Evolutionary conservation across 2,329 filamentous ascomycete species (phyloP), one percentile per base, ranked within the genome.

Genomic region (Gliomastix tumulicola): DNA sequence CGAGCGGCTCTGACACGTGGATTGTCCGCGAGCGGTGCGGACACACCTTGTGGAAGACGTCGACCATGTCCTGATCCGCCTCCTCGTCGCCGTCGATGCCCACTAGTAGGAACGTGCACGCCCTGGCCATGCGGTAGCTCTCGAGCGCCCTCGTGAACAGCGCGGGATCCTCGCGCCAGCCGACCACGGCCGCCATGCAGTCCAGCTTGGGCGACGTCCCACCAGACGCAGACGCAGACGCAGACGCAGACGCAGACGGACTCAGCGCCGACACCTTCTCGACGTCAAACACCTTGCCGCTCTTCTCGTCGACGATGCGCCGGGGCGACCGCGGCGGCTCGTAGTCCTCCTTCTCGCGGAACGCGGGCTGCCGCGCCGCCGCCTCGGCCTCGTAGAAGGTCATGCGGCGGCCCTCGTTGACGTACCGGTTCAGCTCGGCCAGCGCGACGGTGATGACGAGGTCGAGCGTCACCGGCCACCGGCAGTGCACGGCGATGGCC

Each of bases 21-120:
- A 50, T 43, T 2, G 38, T 39, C 15, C 34, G 36, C 6, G 48
- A 49, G 7, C 39, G 36, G 6, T 31, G 33, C 3, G 48, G 48
- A 25, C 43, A 50, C 16, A 45, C 47, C 48, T 50, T 31, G n/a
- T 49, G 36, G 30, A 50, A 50, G 13, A 50, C 47, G 10, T 42
- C 31, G 9, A 45, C 44, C 48, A 50, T 50, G 27, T 50, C 48
- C 30, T 44, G 37, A 15, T 50, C 48, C 10, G 38, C 34, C 5
- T 23, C 41, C 6, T 49, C 46, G 18, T 50, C 44, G 13, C 48
- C 48, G 10, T 50, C 48, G 30, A 50, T 48, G 6, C 48, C 48
- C 12, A 49, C 41, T 5, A 50, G 30, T 33, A 50, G 38, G 28
- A 50, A 50, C 1, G 32, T 32, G 17, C 43, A 45, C 2, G 41